phyloP scores from a whole-genome alignment of 2,329 filamentous ascomycete genomes.

The Amylocarpus encephaloides region DNA sequence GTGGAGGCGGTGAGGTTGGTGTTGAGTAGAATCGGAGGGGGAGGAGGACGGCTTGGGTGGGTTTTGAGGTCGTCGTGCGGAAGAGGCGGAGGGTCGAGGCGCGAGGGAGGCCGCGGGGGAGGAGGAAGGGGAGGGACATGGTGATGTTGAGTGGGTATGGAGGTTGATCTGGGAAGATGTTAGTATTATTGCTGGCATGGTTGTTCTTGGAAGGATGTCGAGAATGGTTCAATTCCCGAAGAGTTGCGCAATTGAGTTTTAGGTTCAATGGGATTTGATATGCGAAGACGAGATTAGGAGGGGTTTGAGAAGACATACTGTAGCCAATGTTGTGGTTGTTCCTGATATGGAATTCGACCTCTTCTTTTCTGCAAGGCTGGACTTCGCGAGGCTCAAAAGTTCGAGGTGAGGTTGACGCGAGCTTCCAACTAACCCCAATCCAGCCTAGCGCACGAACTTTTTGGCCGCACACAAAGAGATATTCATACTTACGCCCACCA shows the following conservation, averaged over 20 bases:
- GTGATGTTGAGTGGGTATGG: neutral
- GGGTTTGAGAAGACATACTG: too few relatives aligned
- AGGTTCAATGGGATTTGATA: too few relatives aligned
- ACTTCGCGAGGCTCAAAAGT: constrained; percentile 7
- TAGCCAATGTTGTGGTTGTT: too few relatives aligned
- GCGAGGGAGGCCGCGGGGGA: constrained; percentile 28
- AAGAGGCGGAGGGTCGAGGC: constrained; percentile 26
- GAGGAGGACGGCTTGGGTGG: constrained; percentile 14
- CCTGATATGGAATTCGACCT: too few relatives aligned
- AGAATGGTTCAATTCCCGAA: too few relatives aligned
- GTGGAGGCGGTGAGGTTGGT: constrained; percentile 7
- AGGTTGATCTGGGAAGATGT: neutral
- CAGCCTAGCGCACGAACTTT: constrained; percentile 10
- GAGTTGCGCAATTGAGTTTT: too few relatives aligned
- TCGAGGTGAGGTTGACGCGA: constrained; percentile 6
- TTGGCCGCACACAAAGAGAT: constrained; percentile 19
- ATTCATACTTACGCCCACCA: constrained; percentile 9
- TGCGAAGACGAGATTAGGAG: too few relatives aligned
- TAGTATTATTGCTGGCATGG: neutral
- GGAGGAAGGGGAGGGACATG: constrained; percentile 29
- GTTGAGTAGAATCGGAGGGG: neutral
- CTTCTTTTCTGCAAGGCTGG: neutral
- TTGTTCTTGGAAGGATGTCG: too few relatives aligned
- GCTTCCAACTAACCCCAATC: constrained; percentile 4
- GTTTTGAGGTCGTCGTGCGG: neutral